Evolutionary conservation across 768 basidiomycete species (phyloP).

Genomic region (Tricholoma bakamatsutake): DNA sequence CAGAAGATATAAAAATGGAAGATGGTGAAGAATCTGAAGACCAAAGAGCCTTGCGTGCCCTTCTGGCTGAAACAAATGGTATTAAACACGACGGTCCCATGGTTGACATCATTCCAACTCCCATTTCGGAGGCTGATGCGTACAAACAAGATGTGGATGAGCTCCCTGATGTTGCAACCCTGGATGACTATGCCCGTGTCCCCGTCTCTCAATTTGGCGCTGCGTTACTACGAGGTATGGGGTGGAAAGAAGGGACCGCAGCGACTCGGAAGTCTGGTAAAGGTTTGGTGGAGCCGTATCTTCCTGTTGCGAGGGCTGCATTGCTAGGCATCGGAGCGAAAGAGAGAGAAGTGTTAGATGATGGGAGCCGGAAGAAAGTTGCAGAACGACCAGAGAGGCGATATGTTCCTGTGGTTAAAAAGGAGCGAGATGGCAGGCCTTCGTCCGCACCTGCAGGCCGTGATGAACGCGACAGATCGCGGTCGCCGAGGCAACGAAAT

Average conservation of each 20-base stretch:
- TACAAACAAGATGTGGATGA: slow-evolving; percentile 78
- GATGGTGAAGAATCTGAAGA: slow-evolving; percentile 63
- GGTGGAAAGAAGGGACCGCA: slow-evolving; percentile 82
- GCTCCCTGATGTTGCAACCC: slow-evolving; percentile 68
- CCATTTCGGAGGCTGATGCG: slow-evolving; percentile 76
- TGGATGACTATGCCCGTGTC: slow-evolving; percentile 85
- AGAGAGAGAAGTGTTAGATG: slow-evolving; percentile 67
- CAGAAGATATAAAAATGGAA: slow-evolving; percentile 20
- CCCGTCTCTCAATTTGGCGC: slow-evolving; percentile 92
- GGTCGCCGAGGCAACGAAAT: slow-evolving; percentile 27
- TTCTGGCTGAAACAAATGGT: slow-evolving; percentile 54
- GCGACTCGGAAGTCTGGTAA: slow-evolving; percentile 59
- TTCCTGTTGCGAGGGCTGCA: slow-evolving; percentile 79
- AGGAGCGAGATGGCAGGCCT: slow-evolving; percentile 41
- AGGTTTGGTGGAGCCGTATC: slow-evolving; percentile 69
- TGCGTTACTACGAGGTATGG: slow-evolving; percentile 93
- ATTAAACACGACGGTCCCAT: slow-evolving; percentile 32
- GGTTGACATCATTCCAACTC: slow-evolving; percentile 61
- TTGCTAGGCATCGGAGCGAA: slow-evolving; percentile 94
- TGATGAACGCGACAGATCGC: slow-evolving; percentile 27
- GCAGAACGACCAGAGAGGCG: slow-evolving; percentile 57
- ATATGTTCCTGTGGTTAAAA: slow-evolving; percentile 80
- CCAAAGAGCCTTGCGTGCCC: slow-evolving; percentile 70
- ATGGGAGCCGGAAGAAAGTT: slow-evolving; percentile 53
- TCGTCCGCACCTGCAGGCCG: slow-evolving; percentile 16